These are phyloP conservation scores for Physocladia obscura DNA, from an alignment of 192 early-diverging fungal genomes.

Conservation along the genomic window DNA sequence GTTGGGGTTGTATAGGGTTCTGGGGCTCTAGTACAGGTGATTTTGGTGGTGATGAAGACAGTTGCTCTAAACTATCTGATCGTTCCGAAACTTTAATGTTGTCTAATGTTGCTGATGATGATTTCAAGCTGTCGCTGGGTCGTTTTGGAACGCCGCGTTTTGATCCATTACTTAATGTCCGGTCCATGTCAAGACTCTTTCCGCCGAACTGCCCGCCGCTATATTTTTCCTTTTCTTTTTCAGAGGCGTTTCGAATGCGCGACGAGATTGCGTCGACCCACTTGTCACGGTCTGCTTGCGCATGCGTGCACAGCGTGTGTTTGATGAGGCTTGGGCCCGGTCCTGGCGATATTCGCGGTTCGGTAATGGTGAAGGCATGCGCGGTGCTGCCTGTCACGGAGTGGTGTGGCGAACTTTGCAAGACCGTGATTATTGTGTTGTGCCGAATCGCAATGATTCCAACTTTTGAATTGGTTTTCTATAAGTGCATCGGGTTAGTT, in stretches of 20 bases:
- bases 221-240: too few species aligned
- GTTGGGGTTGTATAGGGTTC: too few species aligned
- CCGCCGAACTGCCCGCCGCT: too few species aligned
- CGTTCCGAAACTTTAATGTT: too few species aligned
- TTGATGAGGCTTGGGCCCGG: constrained; percentile 44
- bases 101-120: too few species aligned
- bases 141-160: too few species aligned
- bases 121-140: too few species aligned
- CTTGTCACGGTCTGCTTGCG: constrained; percentile 83
- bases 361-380: constrained; percentile 15
- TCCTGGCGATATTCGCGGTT: background rate
- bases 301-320: constrained; percentile 86
- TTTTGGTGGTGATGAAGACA: too few species aligned
- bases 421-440: background rate
- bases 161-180: too few species aligned
- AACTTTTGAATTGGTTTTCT: constrained; percentile 56
- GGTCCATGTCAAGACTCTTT: too few species aligned
- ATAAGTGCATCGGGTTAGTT: too few species aligned
- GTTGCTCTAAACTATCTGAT: background rate
- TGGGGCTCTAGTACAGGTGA: too few species aligned
- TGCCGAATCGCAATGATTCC: background rate
- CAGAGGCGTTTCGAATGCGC: background rate
- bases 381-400: background rate
- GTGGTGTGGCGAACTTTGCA: background rate
- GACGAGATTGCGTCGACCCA: constrained; percentile 75